Conservation (phyloP, 495 filamentous ascomycete genomes). For the Penicillium psychrofluorescens region DNA sequence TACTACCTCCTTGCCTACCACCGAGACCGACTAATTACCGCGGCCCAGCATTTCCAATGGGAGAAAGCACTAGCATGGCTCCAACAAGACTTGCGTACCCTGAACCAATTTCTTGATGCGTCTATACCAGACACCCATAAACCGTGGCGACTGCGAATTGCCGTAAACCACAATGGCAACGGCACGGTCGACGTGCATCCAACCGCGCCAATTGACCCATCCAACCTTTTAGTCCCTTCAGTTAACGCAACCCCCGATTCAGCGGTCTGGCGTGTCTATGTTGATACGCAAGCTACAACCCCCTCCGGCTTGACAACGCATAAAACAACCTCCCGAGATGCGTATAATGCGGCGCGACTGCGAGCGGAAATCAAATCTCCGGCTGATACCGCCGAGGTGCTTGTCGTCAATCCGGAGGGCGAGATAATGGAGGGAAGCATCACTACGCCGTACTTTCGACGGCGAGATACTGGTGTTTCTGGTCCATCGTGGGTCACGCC, state of each 20-base stretch:
- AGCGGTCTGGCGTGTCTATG: constrained; percentile 37
- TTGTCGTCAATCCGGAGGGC: constrained; percentile 58
- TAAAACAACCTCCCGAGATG: constrained; percentile 63
- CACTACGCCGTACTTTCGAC: constrained; percentile 73
- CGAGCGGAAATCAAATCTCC: constrained; percentile 46
- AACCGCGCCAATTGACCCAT: constrained; percentile 39
- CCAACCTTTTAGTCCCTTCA: constrained; percentile 47
- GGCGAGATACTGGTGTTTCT: constrained; percentile 13
- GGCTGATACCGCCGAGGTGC: constrained; percentile 56
- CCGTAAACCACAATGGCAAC: constrained; percentile 41
- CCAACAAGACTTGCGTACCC: constrained; percentile 17
- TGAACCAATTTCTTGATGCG: constrained; percentile 22
- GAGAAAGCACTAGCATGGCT: constrained; percentile 21
- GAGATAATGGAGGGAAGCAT: constrained; percentile 84
- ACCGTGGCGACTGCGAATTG: constrained; percentile 46
- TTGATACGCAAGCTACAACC: constrained; percentile 45
- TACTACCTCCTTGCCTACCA: constrained; percentile 85
- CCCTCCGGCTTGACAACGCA: constrained; percentile 62
- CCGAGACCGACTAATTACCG: constrained; percentile 69
- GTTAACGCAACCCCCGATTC: constrained; percentile 2
- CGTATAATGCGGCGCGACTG: constrained; percentile 58
- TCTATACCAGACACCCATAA: constrained; percentile 29
- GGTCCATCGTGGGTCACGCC: constrained; percentile 32
- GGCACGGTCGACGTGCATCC: constrained; percentile 43
- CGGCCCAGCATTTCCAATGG: constrained; percentile 66